Base-by-base conservation (phyloP, 495 filamentous ascomycete genomes). In the Aspergillus affinis region DNA sequence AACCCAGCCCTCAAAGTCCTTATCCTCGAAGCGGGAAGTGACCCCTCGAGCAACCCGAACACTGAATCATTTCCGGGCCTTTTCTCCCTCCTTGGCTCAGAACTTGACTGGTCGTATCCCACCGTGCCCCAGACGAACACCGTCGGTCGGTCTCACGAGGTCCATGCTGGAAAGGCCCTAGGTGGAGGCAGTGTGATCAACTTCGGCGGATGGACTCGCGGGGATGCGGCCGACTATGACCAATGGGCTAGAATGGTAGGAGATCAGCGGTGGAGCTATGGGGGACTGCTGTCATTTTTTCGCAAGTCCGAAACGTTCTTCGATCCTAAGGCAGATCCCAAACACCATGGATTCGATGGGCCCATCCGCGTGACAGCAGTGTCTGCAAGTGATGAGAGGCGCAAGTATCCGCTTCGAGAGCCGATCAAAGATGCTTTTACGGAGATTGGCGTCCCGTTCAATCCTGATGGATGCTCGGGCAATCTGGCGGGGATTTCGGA, bases 101-200 rank as follows among this genome's bases (percentile, higher is more conserved):
- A 75, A 0, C 49, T 73, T 4, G 72, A 76, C 51, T 77, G 72
- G 59, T 32, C 55, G 13, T 77, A 78, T 58, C 30, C 49, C 12
- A 77, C 66, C 15, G 63, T 63, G 2, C 73, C 75, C 0, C 74
- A 76, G 45, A 21, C 47, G 0, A 61, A 66, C 55, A 63, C 72
- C 2, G 57, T 57, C 10, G 51, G 69, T 27, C 64, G 72, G 17
- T 48, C 46, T 8, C 57, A 67, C 48, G 51, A 46, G 26, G 58
- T 69, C n/a, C 58, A 44, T 15, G 64, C 72, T 4, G 75, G 73
- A 12, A 76, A 79, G 49, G 72, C 58, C n/a, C 67, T 81, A 6
- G 64, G 66, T 2, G 76, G 78, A 15, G 51, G 57, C 32, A 58
- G 63, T 54, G 17, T 48, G 0, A 61, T 72, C 21, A 68, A 73